These are phyloP conservation scores for Camelina laxa DNA, from an alignment of 345 rosid genomes.

Conservation along the genomic window DNA sequence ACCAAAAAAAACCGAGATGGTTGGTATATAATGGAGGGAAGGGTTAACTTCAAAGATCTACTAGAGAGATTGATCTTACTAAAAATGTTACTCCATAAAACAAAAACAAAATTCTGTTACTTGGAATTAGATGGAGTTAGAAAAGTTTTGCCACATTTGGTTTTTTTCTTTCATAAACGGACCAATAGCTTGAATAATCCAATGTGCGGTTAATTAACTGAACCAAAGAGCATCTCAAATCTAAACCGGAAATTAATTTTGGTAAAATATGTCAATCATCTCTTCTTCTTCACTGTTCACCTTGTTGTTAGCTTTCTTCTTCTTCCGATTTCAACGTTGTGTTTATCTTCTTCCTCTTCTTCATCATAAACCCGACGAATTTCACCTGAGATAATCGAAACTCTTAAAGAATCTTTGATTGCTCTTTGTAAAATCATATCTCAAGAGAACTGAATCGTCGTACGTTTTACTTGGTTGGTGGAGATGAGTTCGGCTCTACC, in stretches of 20 bases:
- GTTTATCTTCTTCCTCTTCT: background rate
- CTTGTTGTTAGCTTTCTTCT: background rate
- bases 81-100: too few species aligned
- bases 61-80: background rate
- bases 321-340: constrained; percentile 5
- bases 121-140: background rate
- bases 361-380: background rate
- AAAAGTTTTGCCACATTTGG: background rate
- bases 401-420: background rate
- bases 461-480: background rate
- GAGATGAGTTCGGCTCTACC: constrained; percentile 52
- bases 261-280: background rate
- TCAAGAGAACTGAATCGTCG: background rate
- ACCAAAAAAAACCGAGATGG: too few species aligned
- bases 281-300: background rate
- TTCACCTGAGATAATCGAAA: background rate
- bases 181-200: too few species aligned
- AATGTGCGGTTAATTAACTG: background rate
- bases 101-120: background rate
- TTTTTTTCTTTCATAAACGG: too few species aligned
- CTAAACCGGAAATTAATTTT: background rate
- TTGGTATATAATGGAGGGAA: background rate
- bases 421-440: background rate
- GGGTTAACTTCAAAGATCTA: background rate
- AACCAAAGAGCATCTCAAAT: background rate